Conservation (phyloP, 495 filamentous ascomycete genomes). For the Hypomontagnella submonticulosa region DNA sequence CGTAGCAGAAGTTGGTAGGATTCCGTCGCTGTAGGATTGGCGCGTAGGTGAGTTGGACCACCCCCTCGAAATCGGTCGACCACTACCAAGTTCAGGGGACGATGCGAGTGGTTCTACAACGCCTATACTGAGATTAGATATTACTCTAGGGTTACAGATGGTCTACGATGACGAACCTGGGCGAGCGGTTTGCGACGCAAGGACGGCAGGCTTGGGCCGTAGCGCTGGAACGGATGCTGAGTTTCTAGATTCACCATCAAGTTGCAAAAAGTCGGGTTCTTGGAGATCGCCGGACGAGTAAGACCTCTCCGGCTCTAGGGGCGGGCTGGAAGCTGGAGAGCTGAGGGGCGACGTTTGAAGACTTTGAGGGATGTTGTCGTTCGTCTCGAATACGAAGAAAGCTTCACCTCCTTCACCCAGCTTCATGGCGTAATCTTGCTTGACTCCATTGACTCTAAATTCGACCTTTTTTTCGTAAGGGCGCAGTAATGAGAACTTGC, state of each 20-base stretch:
- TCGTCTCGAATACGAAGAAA: constrained; percentile 98
- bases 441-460: constrained; percentile 91
- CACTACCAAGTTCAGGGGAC: constrained; percentile 65
- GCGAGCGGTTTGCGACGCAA: constrained; percentile 43
- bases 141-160: background rate
- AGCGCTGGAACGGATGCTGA: constrained; percentile 48
- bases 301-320: constrained; percentile 66
- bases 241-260: constrained; percentile 60
- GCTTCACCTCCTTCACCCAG: constrained; percentile 97
- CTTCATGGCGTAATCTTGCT: constrained; percentile 97
- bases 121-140: constrained; percentile 54
- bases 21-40: constrained; percentile 58
- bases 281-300: constrained; percentile 66
- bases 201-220: constrained; percentile 51
- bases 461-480: constrained; percentile 99
- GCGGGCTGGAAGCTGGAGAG: constrained; percentile 85
- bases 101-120: constrained; percentile 70
- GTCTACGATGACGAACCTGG: constrained; percentile 38
- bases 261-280: constrained; percentile 86
- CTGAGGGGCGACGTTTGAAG: constrained; percentile 94
- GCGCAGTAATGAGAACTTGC: constrained; percentile 95
- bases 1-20: constrained; percentile 50
- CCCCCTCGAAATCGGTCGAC: constrained; percentile 56
- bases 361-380: constrained; percentile 84
- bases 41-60: constrained; percentile 51